A percentile compares a stretch with the other conserved stretches of the same genome.
These are phyloP conservation scores for Parsonsia alboflavescens DNA, from an alignment of 257 asterid species.

Conservation along the genomic window DNA sequence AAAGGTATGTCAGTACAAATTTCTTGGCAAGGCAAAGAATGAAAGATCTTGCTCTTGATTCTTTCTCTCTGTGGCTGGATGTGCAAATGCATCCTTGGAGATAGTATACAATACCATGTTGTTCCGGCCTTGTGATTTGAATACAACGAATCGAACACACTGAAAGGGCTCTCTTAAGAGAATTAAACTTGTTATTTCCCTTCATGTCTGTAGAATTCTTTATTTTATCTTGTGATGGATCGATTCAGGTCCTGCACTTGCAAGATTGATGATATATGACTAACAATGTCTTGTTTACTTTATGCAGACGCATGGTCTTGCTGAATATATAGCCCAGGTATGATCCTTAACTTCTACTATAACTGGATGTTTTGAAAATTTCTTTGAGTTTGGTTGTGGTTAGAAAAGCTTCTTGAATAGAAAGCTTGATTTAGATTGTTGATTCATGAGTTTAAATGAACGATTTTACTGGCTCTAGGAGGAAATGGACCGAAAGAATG, in stretches of 20 bases:
- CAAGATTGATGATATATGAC: neutral
- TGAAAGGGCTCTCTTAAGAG: too few species aligned
- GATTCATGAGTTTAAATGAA: conserved; percentile 4
- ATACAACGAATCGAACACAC: neutral
- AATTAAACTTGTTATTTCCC: neutral
- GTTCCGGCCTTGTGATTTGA: neutral
- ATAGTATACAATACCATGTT: too few species aligned
- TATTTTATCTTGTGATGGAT: neutral
- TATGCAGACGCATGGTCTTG: conserved; percentile 83
- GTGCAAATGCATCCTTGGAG: neutral
- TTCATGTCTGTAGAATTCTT: neutral
- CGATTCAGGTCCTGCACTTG: neutral
- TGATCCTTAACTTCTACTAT: conserved; percentile 16
- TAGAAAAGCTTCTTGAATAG: neutral
- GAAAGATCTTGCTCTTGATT: neutral
- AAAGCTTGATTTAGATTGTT: neutral
- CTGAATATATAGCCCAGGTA: conserved; percentile 98
- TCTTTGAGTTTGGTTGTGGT: neutral
- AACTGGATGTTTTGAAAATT: neutral
- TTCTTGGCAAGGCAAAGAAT: neutral
- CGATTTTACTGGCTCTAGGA: conserved; percentile 48
- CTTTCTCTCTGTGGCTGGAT: neutral
- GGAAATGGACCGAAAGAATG: conserved; percentile 93
- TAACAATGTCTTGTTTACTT: conserved; percentile 21
- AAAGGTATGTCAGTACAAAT: neutral